Percentiles rank a stretch among this genome's conserved stretches.
Evolutionary conservation across 805 yeast genomes (phyloP).

Genomic region (Candida yuanshanica): DNA sequence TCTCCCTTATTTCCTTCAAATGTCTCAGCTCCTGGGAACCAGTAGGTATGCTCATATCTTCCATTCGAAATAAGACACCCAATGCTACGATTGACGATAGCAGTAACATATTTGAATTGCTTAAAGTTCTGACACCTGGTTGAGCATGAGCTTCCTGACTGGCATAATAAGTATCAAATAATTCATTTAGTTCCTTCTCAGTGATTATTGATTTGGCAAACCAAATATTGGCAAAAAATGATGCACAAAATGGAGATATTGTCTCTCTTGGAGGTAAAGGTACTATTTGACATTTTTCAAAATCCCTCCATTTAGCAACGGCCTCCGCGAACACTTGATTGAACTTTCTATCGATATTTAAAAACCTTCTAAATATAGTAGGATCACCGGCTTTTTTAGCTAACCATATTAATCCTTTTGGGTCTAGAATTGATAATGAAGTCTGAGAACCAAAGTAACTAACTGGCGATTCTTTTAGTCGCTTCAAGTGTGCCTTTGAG

Average conservation of each 20-base stretch:
- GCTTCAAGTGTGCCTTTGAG: too few species aligned
- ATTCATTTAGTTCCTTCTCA: conserved; percentile 11
- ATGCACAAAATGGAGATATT: conserved; percentile 13
- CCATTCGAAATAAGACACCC: conserved; percentile 10
- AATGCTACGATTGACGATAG: conserved; percentile 27
- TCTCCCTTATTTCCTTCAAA: conserved; percentile 23
- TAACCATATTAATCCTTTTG: conserved; percentile 37
- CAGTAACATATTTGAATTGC: conserved; percentile 28
- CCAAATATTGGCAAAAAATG: conserved; percentile 9
- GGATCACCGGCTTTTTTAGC: conserved; percentile 16
- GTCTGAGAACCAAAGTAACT: conserved; percentile 21
- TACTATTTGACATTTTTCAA: conserved; percentile 19
- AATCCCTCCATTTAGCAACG: conserved; percentile 28
- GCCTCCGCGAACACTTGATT: conserved; percentile 15
- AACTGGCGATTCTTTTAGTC: conserved; percentile 6
- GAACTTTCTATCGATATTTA: conserved; percentile 17
- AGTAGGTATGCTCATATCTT: not conserved
- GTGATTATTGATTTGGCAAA: conserved; percentile 9
- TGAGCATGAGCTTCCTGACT: conserved; percentile 3
- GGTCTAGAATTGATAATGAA: conserved; percentile 34
- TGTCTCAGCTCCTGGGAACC: conserved; percentile 13
- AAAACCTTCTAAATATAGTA: conserved; percentile 17
- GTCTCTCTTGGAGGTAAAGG: conserved; percentile 28
- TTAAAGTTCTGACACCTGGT: conserved; percentile 6
- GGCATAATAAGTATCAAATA: conserved; percentile 17